Evolutionary conservation across 495 filamentous ascomycete genomes (phyloP), one percentile per base, ranked within the genome.

Genomic region (Pseudotulostoma volvatum): DNA sequence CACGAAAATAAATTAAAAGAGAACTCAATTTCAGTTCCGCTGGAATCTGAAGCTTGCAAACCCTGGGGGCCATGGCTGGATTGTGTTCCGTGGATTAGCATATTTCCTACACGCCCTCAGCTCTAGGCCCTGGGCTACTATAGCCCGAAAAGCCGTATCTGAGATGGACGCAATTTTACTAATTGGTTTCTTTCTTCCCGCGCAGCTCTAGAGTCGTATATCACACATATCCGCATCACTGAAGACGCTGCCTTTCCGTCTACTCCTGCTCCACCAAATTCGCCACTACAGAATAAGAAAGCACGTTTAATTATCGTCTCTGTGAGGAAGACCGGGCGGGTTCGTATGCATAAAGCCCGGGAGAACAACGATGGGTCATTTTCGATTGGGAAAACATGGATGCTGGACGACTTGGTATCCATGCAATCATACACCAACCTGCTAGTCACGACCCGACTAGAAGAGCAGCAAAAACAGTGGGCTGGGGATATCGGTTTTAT

Each of bases 321-420:
- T 7, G 88, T 97, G 40, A 74, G 83, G 33, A 88, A 82, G 45
- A 93, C 88, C 0, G 88, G 88, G 35, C 73, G 85, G 41, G 86
- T 97, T 44, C 81, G 86, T 38, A 74, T 97, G 66, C 90, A 96
- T 64, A 97, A 97, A 57, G 86, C 84, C 36, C 76, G 92, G 44
- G 92, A 97, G 55, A 97, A 97, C 54, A 67, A 69, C 32, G 93
- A 95, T 59, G 83, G 84, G 19, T 72, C 82, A 3, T 97, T 93
- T 58, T 95, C 90, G 4, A 95, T 97, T 48, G 90, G 90, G 31
- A 97, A 97, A 60, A 95, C 87, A 2, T 97, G 90, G 90, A 77
- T 80, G 52, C 66, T 97, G 38, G 86, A 95, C 51, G 88, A 96
- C 48, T 61, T 97, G 23, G 67, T 67, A 5, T 64, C 67, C 17